Percentiles rank a stretch among this genome's conserved stretches.
phyloP scores from a whole-genome alignment of 2,329 filamentous ascomycete species.

The Xylaria sp. region DNA sequence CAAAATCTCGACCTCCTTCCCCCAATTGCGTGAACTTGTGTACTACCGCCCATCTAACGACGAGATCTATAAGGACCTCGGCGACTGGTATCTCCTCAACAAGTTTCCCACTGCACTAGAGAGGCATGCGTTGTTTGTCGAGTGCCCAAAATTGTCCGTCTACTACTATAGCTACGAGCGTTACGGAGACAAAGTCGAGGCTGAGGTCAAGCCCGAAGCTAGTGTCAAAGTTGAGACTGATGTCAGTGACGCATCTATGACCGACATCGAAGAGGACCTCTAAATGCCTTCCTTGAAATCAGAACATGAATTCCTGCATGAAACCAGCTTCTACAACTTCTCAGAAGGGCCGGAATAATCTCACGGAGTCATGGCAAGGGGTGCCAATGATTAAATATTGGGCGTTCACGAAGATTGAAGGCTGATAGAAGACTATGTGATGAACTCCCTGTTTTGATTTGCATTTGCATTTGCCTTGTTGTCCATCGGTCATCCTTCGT shows the following conservation, averaged over 20 bases:
- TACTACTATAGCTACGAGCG: constrained; percentile 20
- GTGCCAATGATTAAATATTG: neutral
- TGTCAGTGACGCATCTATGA: neutral
- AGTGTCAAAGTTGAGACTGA: neutral
- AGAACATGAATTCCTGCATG: neutral
- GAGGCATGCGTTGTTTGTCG: neutral
- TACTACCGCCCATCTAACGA: too few species aligned
- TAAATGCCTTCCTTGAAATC: neutral
- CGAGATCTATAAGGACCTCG: too few species aligned
- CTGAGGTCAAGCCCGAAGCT: neutral
- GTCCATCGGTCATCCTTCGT: neutral
- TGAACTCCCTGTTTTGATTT: neutral
- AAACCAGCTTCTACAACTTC: neutral
- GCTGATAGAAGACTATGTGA: too few species aligned
- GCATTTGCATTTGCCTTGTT: neutral
- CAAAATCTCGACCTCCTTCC: too few species aligned
- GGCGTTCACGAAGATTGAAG: neutral
- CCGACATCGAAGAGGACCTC: neutral
- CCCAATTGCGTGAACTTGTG: too few species aligned
- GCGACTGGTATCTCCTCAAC: too few species aligned
- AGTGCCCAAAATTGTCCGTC: neutral
- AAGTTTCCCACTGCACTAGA: neutral
- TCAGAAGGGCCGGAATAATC: neutral
- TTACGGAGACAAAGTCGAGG: constrained; percentile 20
- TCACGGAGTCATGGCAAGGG: neutral